These are phyloP conservation scores for thale cress (Arabidopsis thaliana) DNA, from an alignment of 345 rosid genomes.

Conservation along the genomic window TAIR10.1 NC_003074.8:15407501-15408000, in stretches of 20 bases:
- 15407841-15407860: not conserved
- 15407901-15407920: not conserved
- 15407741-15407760: not conserved
- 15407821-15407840: not conserved
- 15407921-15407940: not conserved
- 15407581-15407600: constrained; percentile 88
- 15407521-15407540: not conserved
- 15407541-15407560: constrained; percentile 51
- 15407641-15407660: constrained; percentile 81
- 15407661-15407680: constrained; percentile 93
- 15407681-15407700: constrained; percentile 61
- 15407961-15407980: too few species aligned
- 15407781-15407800: constrained; percentile 26
- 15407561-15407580: constrained; percentile 69
- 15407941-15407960: too few species aligned
- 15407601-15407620: constrained; percentile 78
- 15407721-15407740: constrained; percentile 12
- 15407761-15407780: not conserved
- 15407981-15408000: too few species aligned
- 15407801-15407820: constrained; percentile 26
- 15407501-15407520: not conserved
- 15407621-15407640: constrained; percentile 93
- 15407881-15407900: not conserved
- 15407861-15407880: not conserved
- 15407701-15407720: not conserved